These are phyloP conservation scores for Colletotrichum orchidophilum DNA, from an alignment of 2,329 filamentous ascomycete genomes.

Conservation along the genomic window DNA sequence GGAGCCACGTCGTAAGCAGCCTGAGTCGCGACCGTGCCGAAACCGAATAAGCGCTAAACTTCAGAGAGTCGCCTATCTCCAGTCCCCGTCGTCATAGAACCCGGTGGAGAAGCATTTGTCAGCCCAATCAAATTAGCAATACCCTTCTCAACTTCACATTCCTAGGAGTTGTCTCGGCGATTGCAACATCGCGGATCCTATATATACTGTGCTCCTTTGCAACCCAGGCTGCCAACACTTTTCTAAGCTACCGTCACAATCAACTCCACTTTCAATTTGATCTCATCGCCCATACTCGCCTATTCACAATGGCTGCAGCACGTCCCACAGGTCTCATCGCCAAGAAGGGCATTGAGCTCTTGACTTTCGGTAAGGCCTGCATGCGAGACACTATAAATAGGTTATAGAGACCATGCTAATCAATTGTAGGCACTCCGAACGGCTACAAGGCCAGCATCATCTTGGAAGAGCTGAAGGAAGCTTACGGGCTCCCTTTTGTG, in stretches of 20 bases:
- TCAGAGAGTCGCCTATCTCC: neutral
- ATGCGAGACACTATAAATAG: constrained; percentile 41
- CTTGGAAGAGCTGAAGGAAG: constrained; percentile 73
- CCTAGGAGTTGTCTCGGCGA: neutral
- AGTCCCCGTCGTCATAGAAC: neutral
- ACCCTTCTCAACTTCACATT: neutral
- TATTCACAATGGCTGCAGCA: constrained; percentile 1
- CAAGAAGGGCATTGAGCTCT: constrained; percentile 70
- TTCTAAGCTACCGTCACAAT: neutral
- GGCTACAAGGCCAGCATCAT: constrained; percentile 68
- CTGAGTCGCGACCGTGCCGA: neutral
- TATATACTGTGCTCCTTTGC: neutral
- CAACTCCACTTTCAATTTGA: neutral
- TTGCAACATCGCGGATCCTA: neutral
- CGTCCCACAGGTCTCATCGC: constrained; percentile 64
- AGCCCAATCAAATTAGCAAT: neutral
- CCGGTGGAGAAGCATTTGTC: neutral
- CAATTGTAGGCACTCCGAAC: constrained; percentile 57
- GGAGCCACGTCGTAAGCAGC: neutral
- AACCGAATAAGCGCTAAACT: neutral
- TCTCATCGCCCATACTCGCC: neutral
- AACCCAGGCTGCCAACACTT: too few species aligned
- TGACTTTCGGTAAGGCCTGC: constrained; percentile 56
- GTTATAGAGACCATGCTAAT: constrained; percentile 19
- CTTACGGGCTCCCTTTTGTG: constrained; percentile 64